A percentile compares a stretch with the other conserved stretches of the same genome.
phyloP scores from a whole-genome alignment of 2,329 filamentous ascomycete genomes.

The Aspergillus eucalypticola region DNA sequence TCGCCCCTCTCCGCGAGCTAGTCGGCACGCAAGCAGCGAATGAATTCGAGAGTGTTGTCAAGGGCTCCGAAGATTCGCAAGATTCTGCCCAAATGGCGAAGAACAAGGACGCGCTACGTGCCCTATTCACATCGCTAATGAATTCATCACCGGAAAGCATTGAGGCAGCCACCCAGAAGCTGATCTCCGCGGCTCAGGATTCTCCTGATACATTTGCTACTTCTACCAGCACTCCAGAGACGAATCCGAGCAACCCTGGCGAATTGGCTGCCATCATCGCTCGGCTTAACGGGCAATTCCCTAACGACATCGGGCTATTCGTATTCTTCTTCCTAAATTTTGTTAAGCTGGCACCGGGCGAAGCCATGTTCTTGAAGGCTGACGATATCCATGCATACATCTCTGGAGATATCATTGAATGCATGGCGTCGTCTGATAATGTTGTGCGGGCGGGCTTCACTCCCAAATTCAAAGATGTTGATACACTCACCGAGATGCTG shows the following conservation, averaged over 20 bases:
- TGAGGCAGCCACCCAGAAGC: conserved; percentile 63
- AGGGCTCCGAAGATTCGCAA: conserved; percentile 57
- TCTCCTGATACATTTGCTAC: conserved; percentile 74
- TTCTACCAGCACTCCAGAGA: conserved; percentile 32
- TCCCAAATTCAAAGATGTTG: conserved; percentile 96
- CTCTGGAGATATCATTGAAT: conserved; percentile 84
- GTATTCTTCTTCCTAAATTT: conserved; percentile 98
- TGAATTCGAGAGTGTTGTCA: conserved; percentile 57
- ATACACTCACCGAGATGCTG: conserved; percentile 83
- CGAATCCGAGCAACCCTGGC: conserved; percentile 45
- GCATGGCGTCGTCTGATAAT: conserved; percentile 99
- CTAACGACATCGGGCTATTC: conserved; percentile 86
- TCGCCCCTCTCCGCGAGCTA: conserved; percentile 65
- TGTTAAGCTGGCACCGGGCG: conserved; percentile 80
- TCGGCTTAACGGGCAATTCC: conserved; percentile 80
- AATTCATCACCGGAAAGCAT: conserved; percentile 68
- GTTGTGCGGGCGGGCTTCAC: conserved; percentile 97
- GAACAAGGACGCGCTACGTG: conserved; percentile 78
- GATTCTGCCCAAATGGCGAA: conserved; percentile 48
- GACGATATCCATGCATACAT: conserved; percentile 96
- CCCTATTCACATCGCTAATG: conserved; percentile 79
- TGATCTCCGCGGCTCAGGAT: conserved; percentile 69
- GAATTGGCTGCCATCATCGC: conserved; percentile 75
- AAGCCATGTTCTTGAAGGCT: conserved; percentile 93
- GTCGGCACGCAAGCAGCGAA: conserved; percentile 58